These are phyloP conservation scores for Silene noctiflora DNA, from an alignment of 179 eudicot genomes.

Conservation along the genomic window DNA sequence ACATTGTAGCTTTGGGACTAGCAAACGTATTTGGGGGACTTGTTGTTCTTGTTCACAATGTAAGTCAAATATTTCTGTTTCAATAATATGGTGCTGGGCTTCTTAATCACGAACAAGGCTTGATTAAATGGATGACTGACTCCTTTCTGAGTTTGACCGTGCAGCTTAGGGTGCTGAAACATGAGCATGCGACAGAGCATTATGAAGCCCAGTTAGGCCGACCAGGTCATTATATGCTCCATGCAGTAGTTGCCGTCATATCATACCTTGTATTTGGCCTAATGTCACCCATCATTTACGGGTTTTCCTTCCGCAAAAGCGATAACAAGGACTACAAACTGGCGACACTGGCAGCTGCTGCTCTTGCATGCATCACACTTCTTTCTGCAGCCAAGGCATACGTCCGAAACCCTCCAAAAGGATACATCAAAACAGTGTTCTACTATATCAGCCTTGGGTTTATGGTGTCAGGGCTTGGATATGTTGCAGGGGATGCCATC, in stretches of 20 bases:
- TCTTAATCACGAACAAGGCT: neutral
- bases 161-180: slow-evolving; percentile 73
- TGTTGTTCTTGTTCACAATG: slow-evolving; percentile 65
- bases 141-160: slow-evolving; percentile 5
- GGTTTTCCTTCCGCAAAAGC: slow-evolving; percentile 61
- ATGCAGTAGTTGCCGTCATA: slow-evolving; percentile 49
- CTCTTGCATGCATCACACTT: slow-evolving; percentile 50
- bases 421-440: slow-evolving; percentile 42
- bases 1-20: slow-evolving; percentile 65
- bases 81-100: neutral
- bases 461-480: slow-evolving; percentile 67
- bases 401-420: slow-evolving; percentile 48
- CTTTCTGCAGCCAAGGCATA: slow-evolving; percentile 68
- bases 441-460: slow-evolving; percentile 49
- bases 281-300: slow-evolving; percentile 58
- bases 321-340: slow-evolving; percentile 64
- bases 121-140: neutral
- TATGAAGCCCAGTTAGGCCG: slow-evolving; percentile 62
- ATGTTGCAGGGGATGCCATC: slow-evolving; percentile 51
- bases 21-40: slow-evolving; percentile 88
- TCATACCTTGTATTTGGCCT: slow-evolving; percentile 69
- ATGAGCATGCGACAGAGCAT: slow-evolving; percentile 40
- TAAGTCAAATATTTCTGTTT: slow-evolving; percentile 35
- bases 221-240: slow-evolving; percentile 57
- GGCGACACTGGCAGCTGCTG: slow-evolving; percentile 42